phyloP scores from a whole-genome alignment of 139 green algal genomes.

The Micractinium conductrix region DNA sequence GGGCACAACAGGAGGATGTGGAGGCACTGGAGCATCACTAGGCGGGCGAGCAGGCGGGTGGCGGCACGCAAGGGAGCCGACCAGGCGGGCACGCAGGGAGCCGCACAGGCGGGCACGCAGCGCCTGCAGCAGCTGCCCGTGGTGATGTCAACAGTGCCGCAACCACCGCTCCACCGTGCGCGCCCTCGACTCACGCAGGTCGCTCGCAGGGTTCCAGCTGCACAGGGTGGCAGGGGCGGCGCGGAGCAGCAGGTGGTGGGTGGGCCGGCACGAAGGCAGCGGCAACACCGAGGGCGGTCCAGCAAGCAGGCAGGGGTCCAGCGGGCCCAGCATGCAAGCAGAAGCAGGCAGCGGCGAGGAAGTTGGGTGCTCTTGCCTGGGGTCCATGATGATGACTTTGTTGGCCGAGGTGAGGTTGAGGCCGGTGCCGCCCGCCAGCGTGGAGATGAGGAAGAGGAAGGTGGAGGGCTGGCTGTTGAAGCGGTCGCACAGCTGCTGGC shows the following conservation, averaged over 20 bases:
- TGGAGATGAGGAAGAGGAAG: slow-evolving; percentile 72
- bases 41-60: slow-evolving; percentile 36
- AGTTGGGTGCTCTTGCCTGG: too few species aligned
- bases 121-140: too few species aligned
- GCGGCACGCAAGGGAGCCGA: background rate
- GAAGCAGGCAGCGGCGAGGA: too few species aligned
- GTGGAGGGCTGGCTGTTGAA: slow-evolving; percentile 67
- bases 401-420: slow-evolving; percentile 75
- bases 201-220: slow-evolving; percentile 66
- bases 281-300: too few species aligned
- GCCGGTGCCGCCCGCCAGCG: slow-evolving; percentile 64
- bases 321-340: too few species aligned
- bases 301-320: too few species aligned
- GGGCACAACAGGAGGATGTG: background rate
- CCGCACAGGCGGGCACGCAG: background rate
- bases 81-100: background rate
- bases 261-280: too few species aligned
- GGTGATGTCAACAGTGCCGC: too few species aligned
- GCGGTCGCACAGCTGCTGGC: slow-evolving; percentile 61
- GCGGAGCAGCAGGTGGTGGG: too few species aligned
- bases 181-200: slow-evolving; percentile 39
- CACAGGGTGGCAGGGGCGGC: background rate
- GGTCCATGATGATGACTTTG: too few species aligned
- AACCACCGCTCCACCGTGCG: background rate
- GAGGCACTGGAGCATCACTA: too few species aligned